Evolutionary conservation across 495 filamentous ascomycete genomes (phyloP).

Genomic region (Astrocystis sublimbata): DNA sequence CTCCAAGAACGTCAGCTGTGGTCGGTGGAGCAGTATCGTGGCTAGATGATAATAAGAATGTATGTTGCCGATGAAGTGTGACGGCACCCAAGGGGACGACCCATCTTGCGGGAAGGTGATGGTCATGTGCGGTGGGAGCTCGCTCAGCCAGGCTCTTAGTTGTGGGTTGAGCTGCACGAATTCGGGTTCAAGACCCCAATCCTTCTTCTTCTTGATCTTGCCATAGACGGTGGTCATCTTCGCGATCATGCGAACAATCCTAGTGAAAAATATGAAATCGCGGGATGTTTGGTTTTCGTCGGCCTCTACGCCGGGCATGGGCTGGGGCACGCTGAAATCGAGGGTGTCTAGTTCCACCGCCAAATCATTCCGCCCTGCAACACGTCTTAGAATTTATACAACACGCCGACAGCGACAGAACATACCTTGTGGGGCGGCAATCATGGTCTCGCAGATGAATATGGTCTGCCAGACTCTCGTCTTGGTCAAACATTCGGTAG

Average conservation of each 20-base stretch:
- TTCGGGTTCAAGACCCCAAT: slow-evolving; percentile 86
- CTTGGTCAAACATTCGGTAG: slow-evolving; percentile 77
- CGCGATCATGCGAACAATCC: slow-evolving; percentile 75
- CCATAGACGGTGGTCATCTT: slow-evolving; percentile 73
- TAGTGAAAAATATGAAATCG: slow-evolving; percentile 79
- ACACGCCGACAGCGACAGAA: background rate
- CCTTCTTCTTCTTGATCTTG: slow-evolving; percentile 77
- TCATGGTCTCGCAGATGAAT: slow-evolving; percentile 86
- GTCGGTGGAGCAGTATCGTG: slow-evolving; percentile 85
- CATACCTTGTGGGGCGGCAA: slow-evolving; percentile 90
- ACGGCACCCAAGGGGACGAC: slow-evolving; percentile 80
- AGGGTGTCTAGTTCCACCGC: slow-evolving; percentile 74
- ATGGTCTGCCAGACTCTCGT: slow-evolving; percentile 90
- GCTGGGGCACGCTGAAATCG: slow-evolving; percentile 68
- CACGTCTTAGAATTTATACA: slow-evolving; percentile 30
- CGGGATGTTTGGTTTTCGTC: slow-evolving; percentile 76
- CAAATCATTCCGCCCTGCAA: slow-evolving; percentile 76
- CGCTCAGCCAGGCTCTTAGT: slow-evolving; percentile 71
- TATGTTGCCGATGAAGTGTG: slow-evolving; percentile 88
- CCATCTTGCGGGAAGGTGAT: slow-evolving; percentile 77
- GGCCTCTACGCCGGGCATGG: slow-evolving; percentile 67
- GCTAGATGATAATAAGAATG: slow-evolving; percentile 90
- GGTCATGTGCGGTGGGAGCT: slow-evolving; percentile 77
- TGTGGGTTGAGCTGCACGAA: slow-evolving; percentile 76
- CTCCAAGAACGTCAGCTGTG: slow-evolving; percentile 77